phyloP scores from a whole-genome alignment of 129 eudicot species.

The Solidago caesia region DNA sequence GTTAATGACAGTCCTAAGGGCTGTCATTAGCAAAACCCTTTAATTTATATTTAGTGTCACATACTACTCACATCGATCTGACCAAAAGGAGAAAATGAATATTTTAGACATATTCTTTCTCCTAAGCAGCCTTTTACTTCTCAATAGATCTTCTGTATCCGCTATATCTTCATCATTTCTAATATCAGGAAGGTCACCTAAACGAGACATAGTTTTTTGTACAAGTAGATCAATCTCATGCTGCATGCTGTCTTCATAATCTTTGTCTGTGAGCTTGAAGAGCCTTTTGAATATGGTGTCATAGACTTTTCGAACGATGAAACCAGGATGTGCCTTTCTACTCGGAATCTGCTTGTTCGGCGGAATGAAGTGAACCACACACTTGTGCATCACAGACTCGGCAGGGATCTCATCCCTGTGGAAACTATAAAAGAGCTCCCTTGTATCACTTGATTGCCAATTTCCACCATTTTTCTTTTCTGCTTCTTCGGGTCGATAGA shows the following conservation, averaged over 20 bases:
- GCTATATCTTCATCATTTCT: conserved; percentile 49
- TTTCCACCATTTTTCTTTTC: conserved; percentile 84
- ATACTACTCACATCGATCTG: too few relatives aligned
- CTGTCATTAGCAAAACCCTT: too few relatives aligned
- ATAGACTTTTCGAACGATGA: conserved; percentile 83
- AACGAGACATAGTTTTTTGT: conserved; percentile 63
- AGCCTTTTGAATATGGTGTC: conserved; percentile 69
- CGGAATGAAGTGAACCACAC: conserved; percentile 93
- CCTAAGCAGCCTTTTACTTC: conserved; percentile 59
- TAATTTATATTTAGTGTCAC: too few relatives aligned
- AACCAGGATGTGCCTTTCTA: conserved; percentile 86
- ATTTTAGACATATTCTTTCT: conserved; percentile 61
- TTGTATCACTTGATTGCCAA: conserved; percentile 80
- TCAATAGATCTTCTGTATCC: conserved; percentile 51
- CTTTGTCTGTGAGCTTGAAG: conserved; percentile 84
- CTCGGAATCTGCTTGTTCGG: conserved; percentile 81
- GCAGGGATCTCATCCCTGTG: conserved; percentile 97
- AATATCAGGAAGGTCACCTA: conserved; percentile 75
- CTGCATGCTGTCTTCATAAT: conserved; percentile 79
- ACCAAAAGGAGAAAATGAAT: too few relatives aligned
- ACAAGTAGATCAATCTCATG: conserved; percentile 89
- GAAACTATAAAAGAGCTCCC: conserved; percentile 92
- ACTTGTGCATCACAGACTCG: conserved; percentile 98
- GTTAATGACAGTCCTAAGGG: too few relatives aligned
- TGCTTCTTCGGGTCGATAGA: conserved; percentile 97